Evolutionary conservation across 176 grass and related monocot genomes (phyloP).

Genomic region (Microstegium vimineum): DNA sequence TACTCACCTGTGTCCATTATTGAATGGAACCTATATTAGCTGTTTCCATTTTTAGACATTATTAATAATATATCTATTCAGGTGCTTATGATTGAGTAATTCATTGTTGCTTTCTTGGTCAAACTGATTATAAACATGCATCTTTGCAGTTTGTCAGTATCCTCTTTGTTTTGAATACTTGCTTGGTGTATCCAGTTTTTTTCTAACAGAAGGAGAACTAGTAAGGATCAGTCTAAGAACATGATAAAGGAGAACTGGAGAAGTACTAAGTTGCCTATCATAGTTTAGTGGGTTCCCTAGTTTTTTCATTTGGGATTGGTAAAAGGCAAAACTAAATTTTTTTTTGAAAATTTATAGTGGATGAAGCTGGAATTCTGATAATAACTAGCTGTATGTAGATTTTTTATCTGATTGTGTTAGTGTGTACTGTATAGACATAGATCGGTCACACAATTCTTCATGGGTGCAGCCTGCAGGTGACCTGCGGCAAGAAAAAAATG

Average conservation of each 20-base stretch:
- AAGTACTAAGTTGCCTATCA: neutral
- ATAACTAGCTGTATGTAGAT: neutral
- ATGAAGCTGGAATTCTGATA: neutral
- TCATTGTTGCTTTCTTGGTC: neutral
- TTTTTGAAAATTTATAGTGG: neutral
- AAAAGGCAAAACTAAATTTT: neutral
- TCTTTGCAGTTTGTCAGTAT: neutral
- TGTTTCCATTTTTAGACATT: neutral
- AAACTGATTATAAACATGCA: neutral
- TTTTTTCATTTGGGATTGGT: neutral
- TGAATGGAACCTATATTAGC: neutral
- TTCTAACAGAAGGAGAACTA: neutral
- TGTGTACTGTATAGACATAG: neutral
- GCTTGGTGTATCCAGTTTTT: neutral
- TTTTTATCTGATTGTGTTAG: neutral
- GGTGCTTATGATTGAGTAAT: neutral
- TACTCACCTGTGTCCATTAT: neutral
- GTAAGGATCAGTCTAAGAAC: neutral
- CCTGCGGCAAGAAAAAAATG: slow-evolving; percentile 18
- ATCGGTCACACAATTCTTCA: neutral
- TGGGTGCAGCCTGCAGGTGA: slow-evolving; percentile 26
- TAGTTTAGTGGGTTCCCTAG: neutral
- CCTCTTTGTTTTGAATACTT: neutral
- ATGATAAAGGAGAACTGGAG: neutral
- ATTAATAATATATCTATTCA: neutral